These are phyloP conservation scores for Nothopassalora personata DNA, from an alignment of 2,329 filamentous ascomycete species.

Conservation along the genomic window DNA sequence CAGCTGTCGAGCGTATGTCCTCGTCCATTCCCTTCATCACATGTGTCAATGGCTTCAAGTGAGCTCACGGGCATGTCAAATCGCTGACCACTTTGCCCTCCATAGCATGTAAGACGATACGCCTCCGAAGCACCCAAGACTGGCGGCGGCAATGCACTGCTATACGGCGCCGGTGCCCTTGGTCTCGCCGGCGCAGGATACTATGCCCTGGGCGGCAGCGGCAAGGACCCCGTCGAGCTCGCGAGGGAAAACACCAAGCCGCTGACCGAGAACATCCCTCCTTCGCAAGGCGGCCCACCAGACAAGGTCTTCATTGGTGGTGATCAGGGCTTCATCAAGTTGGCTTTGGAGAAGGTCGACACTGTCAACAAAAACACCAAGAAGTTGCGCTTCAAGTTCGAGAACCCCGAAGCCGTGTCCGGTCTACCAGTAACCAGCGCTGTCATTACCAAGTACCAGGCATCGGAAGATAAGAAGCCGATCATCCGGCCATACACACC, in stretches of 20 bases:
- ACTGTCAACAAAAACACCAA: constrained; percentile 92
- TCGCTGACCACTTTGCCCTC: constrained; percentile 19
- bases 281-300: constrained; percentile 31
- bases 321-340: constrained; percentile 80
- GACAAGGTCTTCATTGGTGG: constrained; percentile 68
- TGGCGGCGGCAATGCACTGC: constrained; percentile 53
- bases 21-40: constrained; percentile 4
- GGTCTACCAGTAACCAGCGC: constrained; percentile 79
- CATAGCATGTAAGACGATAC: constrained; percentile 64
- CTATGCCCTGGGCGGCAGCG: constrained; percentile 29
- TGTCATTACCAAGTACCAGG: constrained; percentile 86
- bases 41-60: not conserved
- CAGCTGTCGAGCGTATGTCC: constrained; percentile 34
- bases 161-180: constrained; percentile 57
- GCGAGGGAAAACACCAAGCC: constrained; percentile 27
- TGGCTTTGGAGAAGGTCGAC: constrained; percentile 75
- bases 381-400: constrained; percentile 80
- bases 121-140: constrained; percentile 55
- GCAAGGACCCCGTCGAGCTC: constrained; percentile 22
- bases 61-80: not conserved
- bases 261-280: constrained; percentile 37
- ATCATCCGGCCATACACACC: constrained; percentile 91
- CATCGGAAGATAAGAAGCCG: constrained; percentile 74
- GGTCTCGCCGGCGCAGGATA: constrained; percentile 55
- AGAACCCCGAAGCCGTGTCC: constrained; percentile 76